Evolutionary conservation across 1,284 basidiomycete species (phyloP).

Genomic region (Leccinum angustisporum): DNA sequence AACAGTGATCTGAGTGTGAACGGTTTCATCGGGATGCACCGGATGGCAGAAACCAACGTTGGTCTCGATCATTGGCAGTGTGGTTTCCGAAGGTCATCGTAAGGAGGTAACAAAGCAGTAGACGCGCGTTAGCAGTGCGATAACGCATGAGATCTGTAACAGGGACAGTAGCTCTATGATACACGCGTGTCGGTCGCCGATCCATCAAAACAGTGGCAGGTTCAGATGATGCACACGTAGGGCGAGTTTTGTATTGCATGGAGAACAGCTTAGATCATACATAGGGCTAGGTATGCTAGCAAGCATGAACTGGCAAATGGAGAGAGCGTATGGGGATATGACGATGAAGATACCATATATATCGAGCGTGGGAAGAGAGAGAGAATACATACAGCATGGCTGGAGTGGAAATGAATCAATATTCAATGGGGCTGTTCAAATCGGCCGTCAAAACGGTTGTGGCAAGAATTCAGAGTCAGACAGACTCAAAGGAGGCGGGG

Average conservation of each 20-base stretch:
- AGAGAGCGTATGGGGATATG: not conserved
- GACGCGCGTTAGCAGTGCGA: slow-evolving; percentile 1
- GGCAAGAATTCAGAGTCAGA: slow-evolving; percentile 4
- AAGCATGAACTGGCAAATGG: not conserved
- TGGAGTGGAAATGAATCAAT: slow-evolving; percentile 2
- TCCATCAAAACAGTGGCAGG: slow-evolving; percentile 10
- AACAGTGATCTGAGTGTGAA: not conserved
- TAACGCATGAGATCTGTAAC: slow-evolving; percentile 12
- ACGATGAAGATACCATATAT: slow-evolving; percentile 14
- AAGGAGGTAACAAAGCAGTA: slow-evolving; percentile 11
- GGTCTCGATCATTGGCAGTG: slow-evolving; percentile 26
- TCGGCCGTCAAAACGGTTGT: slow-evolving; percentile 13
- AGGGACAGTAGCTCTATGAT: slow-evolving; percentile 6
- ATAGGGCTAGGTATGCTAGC: not conserved
- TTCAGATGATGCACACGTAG: slow-evolving; percentile 9
- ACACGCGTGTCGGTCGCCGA: slow-evolving; percentile 1
- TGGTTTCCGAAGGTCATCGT: not conserved
- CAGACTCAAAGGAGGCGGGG: not conserved
- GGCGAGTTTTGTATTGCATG: not conserved
- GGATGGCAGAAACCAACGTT: slow-evolving; percentile 6
- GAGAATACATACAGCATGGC: slow-evolving; percentile 15
- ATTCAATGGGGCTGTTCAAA: slow-evolving; percentile 12
- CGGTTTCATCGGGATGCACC: slow-evolving; percentile 18
- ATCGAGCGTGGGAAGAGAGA: slow-evolving; percentile 7
- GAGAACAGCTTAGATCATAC: not conserved